Percentiles rank a stretch among this genome's conserved stretches.
Conservation (phyloP, 108 stramenopile species). For the Aurantiochytrium sp. region DNA sequence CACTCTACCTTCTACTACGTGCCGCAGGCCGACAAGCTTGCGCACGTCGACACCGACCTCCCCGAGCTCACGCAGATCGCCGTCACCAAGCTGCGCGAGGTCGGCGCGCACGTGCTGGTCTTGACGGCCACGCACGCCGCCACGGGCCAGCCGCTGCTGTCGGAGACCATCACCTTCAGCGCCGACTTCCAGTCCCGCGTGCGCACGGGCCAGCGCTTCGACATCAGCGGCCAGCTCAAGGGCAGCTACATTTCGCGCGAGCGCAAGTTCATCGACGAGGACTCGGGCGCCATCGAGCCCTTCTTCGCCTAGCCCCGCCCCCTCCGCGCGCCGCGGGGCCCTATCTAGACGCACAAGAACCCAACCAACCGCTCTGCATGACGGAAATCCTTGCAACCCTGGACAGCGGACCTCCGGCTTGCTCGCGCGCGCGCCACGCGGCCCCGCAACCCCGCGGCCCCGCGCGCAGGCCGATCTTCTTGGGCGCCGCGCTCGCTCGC, state of each 20-base stretch:
- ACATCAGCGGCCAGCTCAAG: background rate
- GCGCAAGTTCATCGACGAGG: slow-evolving; percentile 14
- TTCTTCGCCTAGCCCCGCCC: too few relatives aligned
- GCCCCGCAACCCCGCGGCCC: too few relatives aligned
- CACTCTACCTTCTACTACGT: background rate
- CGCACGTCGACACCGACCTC: background rate
- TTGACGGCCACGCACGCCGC: background rate
- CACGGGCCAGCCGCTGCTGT: background rate
- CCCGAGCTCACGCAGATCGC: background rate
- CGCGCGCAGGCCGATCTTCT: too few relatives aligned
- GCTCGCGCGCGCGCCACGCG: too few relatives aligned
- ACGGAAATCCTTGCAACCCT: too few relatives aligned
- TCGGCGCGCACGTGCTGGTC: slow-evolving; percentile 2
- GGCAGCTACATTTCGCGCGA: slow-evolving; percentile 2
- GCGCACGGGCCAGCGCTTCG: slow-evolving; percentile 15
- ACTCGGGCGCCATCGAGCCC: slow-evolving; percentile 7
- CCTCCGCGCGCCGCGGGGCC: too few relatives aligned
- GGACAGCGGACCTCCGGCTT: too few relatives aligned
- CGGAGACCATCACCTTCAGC: slow-evolving; percentile 11
- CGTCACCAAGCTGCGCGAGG: background rate
- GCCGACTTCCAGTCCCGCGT: background rate
- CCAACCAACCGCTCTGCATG: too few relatives aligned
- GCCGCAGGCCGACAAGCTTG: background rate
- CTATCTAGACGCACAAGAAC: too few relatives aligned
- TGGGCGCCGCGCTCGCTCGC: too few relatives aligned